Percentiles rank a stretch among this genome's conserved stretches.
phyloP scores from a whole-genome alignment of 495 filamentous ascomycete genomes.

The Aspergillus taichungensis region DNA sequence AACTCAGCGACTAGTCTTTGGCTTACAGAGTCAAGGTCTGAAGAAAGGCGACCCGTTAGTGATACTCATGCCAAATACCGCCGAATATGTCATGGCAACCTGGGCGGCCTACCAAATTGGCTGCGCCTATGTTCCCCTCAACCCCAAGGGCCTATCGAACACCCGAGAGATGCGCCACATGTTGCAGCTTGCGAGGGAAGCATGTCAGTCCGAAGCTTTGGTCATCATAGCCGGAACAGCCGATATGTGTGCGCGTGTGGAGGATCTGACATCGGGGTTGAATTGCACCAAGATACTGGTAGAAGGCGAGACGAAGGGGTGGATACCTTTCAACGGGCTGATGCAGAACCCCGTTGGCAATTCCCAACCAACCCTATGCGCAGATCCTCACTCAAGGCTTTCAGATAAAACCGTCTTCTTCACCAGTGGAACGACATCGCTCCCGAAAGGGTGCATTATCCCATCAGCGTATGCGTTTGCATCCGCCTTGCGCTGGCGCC shows the following conservation, averaged over 20 bases:
- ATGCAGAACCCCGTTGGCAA: slow-evolving; percentile 1
- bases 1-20: slow-evolving; percentile 2
- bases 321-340: slow-evolving; percentile 5
- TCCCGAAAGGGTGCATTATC: slow-evolving; percentile 31
- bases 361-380: not conserved
- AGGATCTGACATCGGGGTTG: slow-evolving; percentile 2
- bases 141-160: slow-evolving; percentile 6
- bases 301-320: slow-evolving; percentile 7
- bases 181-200: slow-evolving; percentile 5
- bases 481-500: too few species aligned
- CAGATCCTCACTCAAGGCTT: not conserved
- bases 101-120: slow-evolving; percentile 15
- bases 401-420: slow-evolving; percentile 22
- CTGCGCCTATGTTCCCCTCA: slow-evolving; percentile 11
- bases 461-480: not conserved
- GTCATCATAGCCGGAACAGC: slow-evolving; percentile 2
- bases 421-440: slow-evolving; percentile 32
- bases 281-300: slow-evolving; percentile 6
- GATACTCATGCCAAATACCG: slow-evolving; percentile 7
- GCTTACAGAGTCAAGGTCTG: slow-evolving; percentile 2
- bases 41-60: slow-evolving; percentile 6
- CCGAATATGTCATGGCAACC: slow-evolving; percentile 13
- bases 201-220: not conserved
- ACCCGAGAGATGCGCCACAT: slow-evolving; percentile 10
- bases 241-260: slow-evolving; percentile 3